These are phyloP conservation scores for Metarhizium sp. DNA, from an alignment of 2,329 filamentous ascomycete species.

Conservation along the genomic window DNA sequence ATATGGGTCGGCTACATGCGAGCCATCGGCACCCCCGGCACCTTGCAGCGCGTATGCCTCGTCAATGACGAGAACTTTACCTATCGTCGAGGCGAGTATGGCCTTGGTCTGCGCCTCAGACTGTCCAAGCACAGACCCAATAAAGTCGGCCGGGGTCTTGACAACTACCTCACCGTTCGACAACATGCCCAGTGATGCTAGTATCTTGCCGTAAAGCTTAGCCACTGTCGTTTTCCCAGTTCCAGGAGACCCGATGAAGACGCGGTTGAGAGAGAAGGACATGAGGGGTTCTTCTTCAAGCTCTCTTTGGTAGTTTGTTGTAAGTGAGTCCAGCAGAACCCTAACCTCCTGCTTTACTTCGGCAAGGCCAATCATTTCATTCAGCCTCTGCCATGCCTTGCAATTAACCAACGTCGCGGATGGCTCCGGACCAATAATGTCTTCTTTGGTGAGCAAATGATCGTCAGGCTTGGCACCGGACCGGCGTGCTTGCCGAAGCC, in stretches of 20 bases:
- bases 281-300: constrained; percentile 49
- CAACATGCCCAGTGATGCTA: constrained; percentile 57
- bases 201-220: constrained; percentile 60
- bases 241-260: constrained; percentile 63
- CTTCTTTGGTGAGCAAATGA: constrained; percentile 51
- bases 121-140: constrained; percentile 51
- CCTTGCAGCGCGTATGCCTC: constrained; percentile 63
- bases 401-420: constrained; percentile 39
- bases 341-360: constrained; percentile 54
- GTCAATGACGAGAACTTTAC: constrained; percentile 73
- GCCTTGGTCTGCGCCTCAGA: constrained; percentile 66
- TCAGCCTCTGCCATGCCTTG: constrained; percentile 47
- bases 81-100: constrained; percentile 55
- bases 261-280: constrained; percentile 54
- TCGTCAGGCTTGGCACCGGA: constrained; percentile 39
- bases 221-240: constrained; percentile 72
- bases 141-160: constrained; percentile 67
- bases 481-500: constrained; percentile 40
- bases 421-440: constrained; percentile 63
- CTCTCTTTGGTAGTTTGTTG: constrained; percentile 57
- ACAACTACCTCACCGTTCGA: constrained; percentile 62
- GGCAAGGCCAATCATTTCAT: constrained; percentile 47
- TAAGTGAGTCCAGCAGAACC: constrained; percentile 49
- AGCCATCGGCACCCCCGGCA: constrained; percentile 17
- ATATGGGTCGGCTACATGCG: constrained; percentile 27